Base-by-base conservation (phyloP, 2,329 filamentous ascomycete genomes). In the Neonectria faginata region DNA sequence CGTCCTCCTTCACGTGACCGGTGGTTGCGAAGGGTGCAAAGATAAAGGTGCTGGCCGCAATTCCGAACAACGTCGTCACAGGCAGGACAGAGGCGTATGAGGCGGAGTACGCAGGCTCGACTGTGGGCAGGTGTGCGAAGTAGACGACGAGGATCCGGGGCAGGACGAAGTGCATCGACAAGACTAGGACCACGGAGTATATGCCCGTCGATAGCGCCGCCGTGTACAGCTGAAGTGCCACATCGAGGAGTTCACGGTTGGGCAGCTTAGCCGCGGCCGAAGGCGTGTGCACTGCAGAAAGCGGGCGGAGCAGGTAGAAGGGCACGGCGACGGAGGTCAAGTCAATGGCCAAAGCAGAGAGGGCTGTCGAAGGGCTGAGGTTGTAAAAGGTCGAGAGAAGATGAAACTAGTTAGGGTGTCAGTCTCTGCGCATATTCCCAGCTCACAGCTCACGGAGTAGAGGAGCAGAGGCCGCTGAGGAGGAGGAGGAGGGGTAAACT, bases 361-460 rank as follows among this genome's bases (percentile, higher is more conserved):
- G 73, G 20, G 90, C 84, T 0, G 91, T 90, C 57, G 82, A 78
- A 27, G 86, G 82, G 27, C 86, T 85, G 70, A 97, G 85, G 39
- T 84, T 80, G 85, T 97, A 97, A 82, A 97, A 97, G 57, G 89
- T 89, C 31, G 85, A 84, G 29, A 97, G 84, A 47, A 97, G 88
- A 75, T 92, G 92, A 67, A 91, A 88, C 88, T 90, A 18, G 22
- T 31, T 14, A 50, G n/a, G 20, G 39, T 22, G 69, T 73, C 31
- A 74, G 68, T 36, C 27, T 31, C 10, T 39, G 20, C 31, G 39
- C 16, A 20, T 20, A 5, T 11, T 47, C n/a, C 11, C 44, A 39
- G 44, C 25, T 42, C 36, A 18, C 57, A 62, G 55, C 42, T 44
- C 41, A 22, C 63, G 53, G 54, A 44, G 60, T 29, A 36, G 31